Evolutionary conservation across 1,284 basidiomycete genomes (phyloP).

Genomic region (Fomitopsis pinicola): DNA sequence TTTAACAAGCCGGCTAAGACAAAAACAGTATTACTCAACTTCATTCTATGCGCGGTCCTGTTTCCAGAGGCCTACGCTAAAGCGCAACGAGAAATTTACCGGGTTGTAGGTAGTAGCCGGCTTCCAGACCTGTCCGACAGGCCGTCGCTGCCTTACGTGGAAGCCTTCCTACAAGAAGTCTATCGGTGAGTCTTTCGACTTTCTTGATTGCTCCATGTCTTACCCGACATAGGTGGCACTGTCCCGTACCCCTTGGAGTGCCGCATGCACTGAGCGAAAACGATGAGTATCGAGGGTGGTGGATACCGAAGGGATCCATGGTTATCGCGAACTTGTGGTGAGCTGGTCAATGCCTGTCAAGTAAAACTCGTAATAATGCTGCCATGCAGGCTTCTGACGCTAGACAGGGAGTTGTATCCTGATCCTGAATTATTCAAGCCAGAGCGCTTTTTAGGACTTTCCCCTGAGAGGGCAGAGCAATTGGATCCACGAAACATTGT

Average conservation of each 20-base stretch:
- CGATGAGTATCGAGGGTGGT: conserved; percentile 43
- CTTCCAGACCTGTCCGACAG: conserved; percentile 3
- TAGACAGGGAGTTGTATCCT: conserved; percentile 14
- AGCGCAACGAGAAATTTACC: conserved; percentile 5
- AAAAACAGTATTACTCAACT: conserved; percentile 13
- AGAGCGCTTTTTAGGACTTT: conserved; percentile 15
- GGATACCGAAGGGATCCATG: conserved; percentile 40
- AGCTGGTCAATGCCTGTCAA: not conserved
- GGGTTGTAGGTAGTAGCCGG: conserved; percentile 1
- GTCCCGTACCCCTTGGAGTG: conserved; percentile 30
- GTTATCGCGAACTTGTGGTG: conserved; percentile 47
- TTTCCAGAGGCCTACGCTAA: not conserved
- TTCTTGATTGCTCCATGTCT: not conserved
- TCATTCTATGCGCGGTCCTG: conserved; percentile 45
- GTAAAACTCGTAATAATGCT: not conserved
- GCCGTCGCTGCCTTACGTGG: conserved; percentile 11
- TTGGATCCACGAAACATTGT: conserved; percentile 7
- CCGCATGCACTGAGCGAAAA: conserved; percentile 47
- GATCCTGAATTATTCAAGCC: conserved; percentile 17
- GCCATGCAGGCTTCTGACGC: not conserved
- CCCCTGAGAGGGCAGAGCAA: conserved; percentile 2
- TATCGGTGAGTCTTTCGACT: conserved; percentile 32
- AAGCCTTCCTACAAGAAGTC: conserved; percentile 23
- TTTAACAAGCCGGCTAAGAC: not conserved
- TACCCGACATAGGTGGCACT: conserved; percentile 15